Evolutionary conservation across 2,329 filamentous ascomycete species (phyloP), one percentile per base, ranked within the genome.

Genomic region (Fusarium sp.): DNA sequence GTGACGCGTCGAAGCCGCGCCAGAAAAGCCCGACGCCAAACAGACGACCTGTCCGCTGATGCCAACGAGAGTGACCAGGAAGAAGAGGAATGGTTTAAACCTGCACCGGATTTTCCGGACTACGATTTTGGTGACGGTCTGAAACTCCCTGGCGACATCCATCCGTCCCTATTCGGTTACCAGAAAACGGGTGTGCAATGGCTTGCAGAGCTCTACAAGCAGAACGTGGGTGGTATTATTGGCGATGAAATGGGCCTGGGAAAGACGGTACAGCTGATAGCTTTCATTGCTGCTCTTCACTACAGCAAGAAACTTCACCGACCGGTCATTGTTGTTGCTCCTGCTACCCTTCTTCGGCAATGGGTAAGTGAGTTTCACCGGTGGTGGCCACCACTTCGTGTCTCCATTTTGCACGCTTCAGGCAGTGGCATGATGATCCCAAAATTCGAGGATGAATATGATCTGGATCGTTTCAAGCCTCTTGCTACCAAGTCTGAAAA

Each of bases 211-310:
- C 84, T 99, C 4, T 95, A 97, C 78, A 89, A 90, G 59, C 94
- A 98, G 78, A 89, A 92, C 66, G 94, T 97, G 8, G 96, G 96
- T 25, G 96, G 96, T 5, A 98, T 99, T 57, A 88, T 99, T 42
- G 96, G 95, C 8, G 96, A 99, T 77, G 96, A 99, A 80, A 99
- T 99, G 96, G 96, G 97, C 1, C 83, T 99, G n/a, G 96, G 96
- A 6, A 99, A 99, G 82, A 99, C 96, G 6, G 87, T 90, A 2
- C 88, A 89, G 74, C 76, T 88, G 29, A 89, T 90, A 53, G 90
- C 94, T 0, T 97, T 97, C 74, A 85, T 99, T 51, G 95, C 96
- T 5, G 93, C 94, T 5, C 83, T 99, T 11, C 96, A 99, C 78
- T 95, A 98, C 80, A 98, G 94, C 81, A 92, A 91, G 73, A 92